phyloP scores from a whole-genome alignment of 139 green algal species.

The Astrephomene gubernaculifera region DNA sequence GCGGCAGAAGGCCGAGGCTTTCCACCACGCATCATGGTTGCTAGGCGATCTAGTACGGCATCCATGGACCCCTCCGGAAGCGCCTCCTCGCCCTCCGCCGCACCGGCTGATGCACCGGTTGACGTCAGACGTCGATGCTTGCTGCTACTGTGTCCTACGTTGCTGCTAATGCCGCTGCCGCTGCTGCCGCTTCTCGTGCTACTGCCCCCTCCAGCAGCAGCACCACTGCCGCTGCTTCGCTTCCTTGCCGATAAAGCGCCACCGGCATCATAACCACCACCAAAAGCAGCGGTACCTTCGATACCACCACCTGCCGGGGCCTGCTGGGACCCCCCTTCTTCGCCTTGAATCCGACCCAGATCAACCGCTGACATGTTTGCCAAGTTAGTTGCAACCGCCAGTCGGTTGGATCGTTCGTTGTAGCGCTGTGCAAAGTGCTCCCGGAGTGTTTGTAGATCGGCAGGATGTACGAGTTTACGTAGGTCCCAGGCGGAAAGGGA shows the following conservation, averaged over 20 bases:
- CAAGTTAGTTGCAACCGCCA: not conserved
- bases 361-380: not conserved
- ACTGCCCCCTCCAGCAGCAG: not conserved
- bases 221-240: too few species aligned
- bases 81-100: not conserved
- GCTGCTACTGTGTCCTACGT: not conserved
- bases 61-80: conserved; percentile 4
- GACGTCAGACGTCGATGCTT: not conserved
- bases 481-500: not conserved
- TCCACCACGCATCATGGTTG: not conserved
- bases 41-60: conserved; percentile 8
- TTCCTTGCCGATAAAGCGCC: too few species aligned
- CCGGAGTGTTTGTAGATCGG: not conserved
- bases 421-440: not conserved
- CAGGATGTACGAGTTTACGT: conserved; percentile 12
- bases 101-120: not conserved
- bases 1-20: too few species aligned
- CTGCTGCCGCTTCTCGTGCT: not conserved
- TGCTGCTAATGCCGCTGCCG: not conserved
- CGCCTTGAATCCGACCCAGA: too few species aligned
- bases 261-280: too few species aligned
- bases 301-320: too few species aligned
- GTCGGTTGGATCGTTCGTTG: not conserved
- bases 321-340: too few species aligned
- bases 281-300: too few species aligned